These are phyloP conservation scores for Rhizopogon rudus DNA, from an alignment of 768 basidiomycete genomes.

Conservation along the genomic window DNA sequence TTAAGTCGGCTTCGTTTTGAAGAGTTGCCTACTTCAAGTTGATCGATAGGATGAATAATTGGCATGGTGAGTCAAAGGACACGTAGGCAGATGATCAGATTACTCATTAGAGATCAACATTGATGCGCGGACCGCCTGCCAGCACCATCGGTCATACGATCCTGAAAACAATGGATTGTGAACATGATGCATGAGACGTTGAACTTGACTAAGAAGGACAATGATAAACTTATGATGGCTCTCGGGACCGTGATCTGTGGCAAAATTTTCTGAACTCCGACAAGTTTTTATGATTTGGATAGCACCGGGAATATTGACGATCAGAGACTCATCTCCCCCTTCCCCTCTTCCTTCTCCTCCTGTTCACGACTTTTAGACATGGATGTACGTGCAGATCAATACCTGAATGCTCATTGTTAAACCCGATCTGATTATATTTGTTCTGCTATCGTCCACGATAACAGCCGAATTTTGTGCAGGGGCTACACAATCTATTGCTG, in stretches of 20 bases:
- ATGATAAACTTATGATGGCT: too few species aligned
- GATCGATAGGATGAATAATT: too few species aligned
- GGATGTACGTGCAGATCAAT: constrained; percentile 22
- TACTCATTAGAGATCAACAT: too few species aligned
- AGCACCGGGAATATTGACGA: constrained; percentile 9
- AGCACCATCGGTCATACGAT: too few species aligned
- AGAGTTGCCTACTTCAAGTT: too few species aligned
- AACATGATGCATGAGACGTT: too few species aligned
- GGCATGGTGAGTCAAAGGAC: too few species aligned
- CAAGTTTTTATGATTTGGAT: constrained; percentile 44
- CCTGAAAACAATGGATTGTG: too few species aligned
- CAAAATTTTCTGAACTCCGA: constrained; percentile 47
- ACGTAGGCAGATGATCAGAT: too few species aligned
- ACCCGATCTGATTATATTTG: constrained; percentile 5
- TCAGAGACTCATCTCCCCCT: constrained; percentile 23
- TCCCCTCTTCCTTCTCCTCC: constrained; percentile 22
- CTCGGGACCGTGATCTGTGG: constrained; percentile 1
- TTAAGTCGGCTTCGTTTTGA: too few species aligned
- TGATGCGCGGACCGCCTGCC: too few species aligned
- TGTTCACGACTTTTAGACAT: constrained; percentile 17
- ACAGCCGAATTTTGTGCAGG: constrained; percentile 71
- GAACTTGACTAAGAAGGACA: too few species aligned
- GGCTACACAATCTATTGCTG: constrained; percentile 78
- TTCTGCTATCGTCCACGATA: neutral
- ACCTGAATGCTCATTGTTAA: neutral